Conservation (phyloP, 192 early-diverging fungal species). For the Gryganskiella cystojenkinii region DNA sequence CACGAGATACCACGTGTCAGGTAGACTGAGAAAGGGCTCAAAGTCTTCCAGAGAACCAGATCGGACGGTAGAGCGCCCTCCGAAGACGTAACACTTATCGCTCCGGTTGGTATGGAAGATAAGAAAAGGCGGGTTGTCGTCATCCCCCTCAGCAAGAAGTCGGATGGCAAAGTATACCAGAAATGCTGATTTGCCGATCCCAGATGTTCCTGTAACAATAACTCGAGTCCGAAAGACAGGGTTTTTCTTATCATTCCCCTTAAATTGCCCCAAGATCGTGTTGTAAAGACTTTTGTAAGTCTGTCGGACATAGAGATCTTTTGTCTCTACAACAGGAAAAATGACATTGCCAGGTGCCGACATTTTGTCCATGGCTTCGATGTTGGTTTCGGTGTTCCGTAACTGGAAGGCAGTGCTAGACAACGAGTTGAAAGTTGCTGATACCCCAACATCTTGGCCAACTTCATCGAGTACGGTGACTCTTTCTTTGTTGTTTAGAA, state of each 20-base stretch:
- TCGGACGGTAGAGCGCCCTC: slow-evolving; percentile 18
- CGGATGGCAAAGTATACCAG: slow-evolving; percentile 30
- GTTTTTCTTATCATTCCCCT: no score
- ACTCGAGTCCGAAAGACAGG: background rate
- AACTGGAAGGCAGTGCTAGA: background rate
- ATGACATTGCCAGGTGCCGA: background rate
- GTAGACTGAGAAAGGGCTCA: slow-evolving; percentile 15
- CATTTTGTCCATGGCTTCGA: slow-evolving; percentile 1
- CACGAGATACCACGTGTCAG: slow-evolving; percentile 9
- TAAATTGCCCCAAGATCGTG: no score
- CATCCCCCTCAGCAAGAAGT: slow-evolving; percentile 21
- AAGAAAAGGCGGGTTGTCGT: slow-evolving; percentile 24
- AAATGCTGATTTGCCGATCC: slow-evolving; percentile 31
- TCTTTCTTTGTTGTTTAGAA: slow-evolving; percentile 11
- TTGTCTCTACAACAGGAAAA: slow-evolving; percentile 13
- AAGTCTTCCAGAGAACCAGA: slow-evolving; percentile 19
- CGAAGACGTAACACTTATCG: slow-evolving; percentile 29
- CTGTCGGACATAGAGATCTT: slow-evolving; percentile 10
- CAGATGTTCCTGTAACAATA: slow-evolving; percentile 22
- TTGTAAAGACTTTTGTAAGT: slow-evolving; percentile 12
- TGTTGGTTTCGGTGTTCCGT: background rate
- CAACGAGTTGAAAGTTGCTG: slow-evolving; percentile 6
- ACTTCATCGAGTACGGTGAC: slow-evolving; percentile 4
- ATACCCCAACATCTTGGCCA: background rate
- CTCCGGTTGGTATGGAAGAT: slow-evolving; percentile 24